Base-by-base conservation (phyloP, 2,329 filamentous ascomycete species). In the Metarhizium guizhouense region DNA sequence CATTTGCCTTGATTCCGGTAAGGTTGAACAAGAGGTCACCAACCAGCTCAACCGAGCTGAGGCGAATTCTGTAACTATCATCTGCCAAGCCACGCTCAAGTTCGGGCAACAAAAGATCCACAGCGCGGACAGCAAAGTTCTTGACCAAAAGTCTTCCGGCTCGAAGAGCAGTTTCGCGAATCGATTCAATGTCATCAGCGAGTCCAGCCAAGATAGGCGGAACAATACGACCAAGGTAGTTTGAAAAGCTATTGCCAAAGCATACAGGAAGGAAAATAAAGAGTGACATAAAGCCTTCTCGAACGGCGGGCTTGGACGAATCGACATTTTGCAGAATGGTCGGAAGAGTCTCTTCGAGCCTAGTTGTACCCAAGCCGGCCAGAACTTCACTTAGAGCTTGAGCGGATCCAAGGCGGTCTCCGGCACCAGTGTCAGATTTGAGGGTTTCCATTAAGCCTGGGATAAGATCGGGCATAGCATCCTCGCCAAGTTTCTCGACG, bases 231-330 rank as follows among this genome's bases (percentile, higher is more conserved):
- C 86, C 90, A 58, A 99, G 86, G 67, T 99, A 99, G 68, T 90
- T 91, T 63, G 94, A 88, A 67, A 99, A 99, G 71, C 92, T 95
- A 79, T 99, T 99, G 66, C 94, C 94, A 65, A 99, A 99, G 74
- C 94, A 99, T 54, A 96, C 94, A 13, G 94, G 94, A 75, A 99
- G 84, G 81, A 96, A 99, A 62, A 99, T 97, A 74, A 99, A 99
- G 45, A 99, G 81, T 7, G 94, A 96, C 94, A 99, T 99, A 76
- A 99, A 99, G 49, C 94, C 94, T 77, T 99, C 94, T 64, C 94
- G 86, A 60, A 99, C 90, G 54, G 91, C 85, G 18, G 94, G 70
- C 72, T 96, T 96, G 62, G 87, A 84, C 65, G 93, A 97, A 63
- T 90, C 86, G 61, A 96, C 93, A 66, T 99, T 99, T 66, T 97